Evolutionary conservation across 352 stramenopile genomes (phyloP), one percentile per base, ranked within the genome.

Genomic region (Phytophthora sansomeana): DNA sequence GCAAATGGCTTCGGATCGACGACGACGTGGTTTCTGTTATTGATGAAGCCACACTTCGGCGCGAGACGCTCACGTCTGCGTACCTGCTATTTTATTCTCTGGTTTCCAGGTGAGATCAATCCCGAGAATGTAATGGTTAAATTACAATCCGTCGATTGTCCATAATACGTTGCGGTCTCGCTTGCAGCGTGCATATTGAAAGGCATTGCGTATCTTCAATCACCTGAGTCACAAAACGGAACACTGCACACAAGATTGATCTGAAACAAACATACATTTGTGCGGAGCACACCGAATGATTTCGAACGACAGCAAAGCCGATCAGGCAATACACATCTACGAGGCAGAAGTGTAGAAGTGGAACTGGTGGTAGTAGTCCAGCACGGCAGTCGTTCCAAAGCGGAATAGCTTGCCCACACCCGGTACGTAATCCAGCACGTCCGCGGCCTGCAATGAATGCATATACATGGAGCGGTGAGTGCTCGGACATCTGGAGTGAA

Each of bases 331-430:
- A 59, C 7, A 51, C 9, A 56, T 63, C 68, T 95, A 96, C 70
- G 87, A 96, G 11, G 81, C 87, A 42, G 87, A 93, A 28, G 83
- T 94, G 80, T 96, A 96, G 62, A 96, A 96, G 74, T 96, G 74
- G 66, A 89, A 92, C 51, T 91, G 85, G 77, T 94, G 84, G 74
- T 94, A 94, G 78, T 96, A 94, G 62, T 90, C 77, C 62, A 94
- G 50, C 30, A 93, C 66, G 5, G 79, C 83, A n/a, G 78, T 82
- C 32, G 79, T 78, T 61, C 79, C 80, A 43, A 93, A 82, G 33
- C 85, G 87, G 56, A 93, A 81, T 16, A 90, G 65, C 56, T 87
- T 90, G 55, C 87, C 87, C 19, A 93, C 70, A 1, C 87, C 61
- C 30, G 87, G 87, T 10, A 94, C 77, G 57, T 80, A 77, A 41